These are phyloP conservation scores for Vitis rotundifolia DNA, from an alignment of 164 flowering plant species.

Conservation along the genomic window DNA sequence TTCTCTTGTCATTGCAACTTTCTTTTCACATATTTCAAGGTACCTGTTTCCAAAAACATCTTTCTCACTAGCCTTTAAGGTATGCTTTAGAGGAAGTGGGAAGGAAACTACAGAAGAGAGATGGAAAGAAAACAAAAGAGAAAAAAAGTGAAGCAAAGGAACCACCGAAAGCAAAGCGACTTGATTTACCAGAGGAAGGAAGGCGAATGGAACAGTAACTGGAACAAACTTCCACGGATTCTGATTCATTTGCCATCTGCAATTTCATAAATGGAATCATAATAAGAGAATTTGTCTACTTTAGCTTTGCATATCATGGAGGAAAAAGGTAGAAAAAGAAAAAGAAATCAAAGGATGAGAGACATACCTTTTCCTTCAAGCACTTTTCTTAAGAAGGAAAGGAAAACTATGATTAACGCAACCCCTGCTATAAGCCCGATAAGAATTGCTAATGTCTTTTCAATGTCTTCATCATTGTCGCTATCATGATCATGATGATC, in stretches of 20 bases:
- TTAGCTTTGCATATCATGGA: background rate
- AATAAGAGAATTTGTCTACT: background rate
- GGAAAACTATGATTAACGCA: conserved; percentile 40
- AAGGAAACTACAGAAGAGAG: conserved; percentile 5
- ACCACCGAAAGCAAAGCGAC: conserved; percentile 5
- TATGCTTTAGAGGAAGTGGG: background rate
- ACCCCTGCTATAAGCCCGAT: conserved; percentile 56
- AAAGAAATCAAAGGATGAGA: background rate
- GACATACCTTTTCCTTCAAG: conserved; percentile 38
- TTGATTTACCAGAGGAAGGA: conserved; percentile 6
- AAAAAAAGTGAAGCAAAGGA: conserved; percentile 8
- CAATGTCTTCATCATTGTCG: conserved; percentile 37
- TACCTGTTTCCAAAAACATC: conserved; percentile 12
- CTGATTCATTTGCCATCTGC: conserved; percentile 25
- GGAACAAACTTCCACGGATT: background rate
- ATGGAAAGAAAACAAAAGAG: background rate
- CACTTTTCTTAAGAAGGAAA: conserved; percentile 32
- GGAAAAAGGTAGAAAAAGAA: background rate
- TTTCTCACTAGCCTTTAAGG: conserved; percentile 3
- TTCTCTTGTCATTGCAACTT: conserved; percentile 7
- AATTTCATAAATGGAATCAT: background rate
- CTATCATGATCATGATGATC: conserved; percentile 2
- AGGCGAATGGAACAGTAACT: background rate
- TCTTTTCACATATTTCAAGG: conserved; percentile 23
- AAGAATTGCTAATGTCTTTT: conserved; percentile 54